Evolutionary conservation across 2,329 filamentous ascomycete species (phyloP), one percentile per base, ranked within the genome.

Genomic region (Penicillium psychrosexuale): DNA sequence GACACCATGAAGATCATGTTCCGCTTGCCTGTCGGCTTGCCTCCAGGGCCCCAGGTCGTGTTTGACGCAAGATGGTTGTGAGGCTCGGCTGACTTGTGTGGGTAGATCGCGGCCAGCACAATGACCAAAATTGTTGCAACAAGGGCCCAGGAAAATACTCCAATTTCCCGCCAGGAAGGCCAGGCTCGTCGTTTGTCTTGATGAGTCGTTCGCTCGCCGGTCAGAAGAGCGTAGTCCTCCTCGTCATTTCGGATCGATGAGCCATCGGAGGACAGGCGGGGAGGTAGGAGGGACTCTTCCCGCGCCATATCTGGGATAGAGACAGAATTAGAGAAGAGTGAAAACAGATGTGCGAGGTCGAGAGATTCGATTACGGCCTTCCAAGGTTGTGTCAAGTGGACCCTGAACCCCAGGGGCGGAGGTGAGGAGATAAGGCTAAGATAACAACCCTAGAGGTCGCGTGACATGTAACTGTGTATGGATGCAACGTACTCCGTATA

Each of bases 1-100:
- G 91, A 96, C 36, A 99, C 93, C 94, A 99, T 99, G 79, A 99
- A 97, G 66, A 99, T 88, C 50, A 99, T 80, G 74, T 97, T 99
- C 51, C 90, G 84, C 80, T 97, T 99, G 49, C 85, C 84, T 28
- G 66, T 74, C 53, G 80, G 78, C 59, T 76, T 78, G 19, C 71
- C 71, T 54, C 66, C 67, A 30, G 71, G 69, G 11, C 71, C 71
- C 73, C 73, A 76, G 43, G 66, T 62, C 56, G 52, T 64, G 4
- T 60, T 55, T 55, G 61, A 65, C 11, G 59, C 58, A 33, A 57
- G 61, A 59, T 68, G 54, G 47, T 69, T 69, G 53, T 60, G 52
- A 33, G 39, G 66, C 38, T 71, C 64, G 11, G 78, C 80, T 53
- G 81, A 77, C 58, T 84, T 80, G 65, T 85, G 82, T 72, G 96